Conservation (phyloP, 1,139 yeast genomes). For the Cylindricascospora bacillispora region DNA sequence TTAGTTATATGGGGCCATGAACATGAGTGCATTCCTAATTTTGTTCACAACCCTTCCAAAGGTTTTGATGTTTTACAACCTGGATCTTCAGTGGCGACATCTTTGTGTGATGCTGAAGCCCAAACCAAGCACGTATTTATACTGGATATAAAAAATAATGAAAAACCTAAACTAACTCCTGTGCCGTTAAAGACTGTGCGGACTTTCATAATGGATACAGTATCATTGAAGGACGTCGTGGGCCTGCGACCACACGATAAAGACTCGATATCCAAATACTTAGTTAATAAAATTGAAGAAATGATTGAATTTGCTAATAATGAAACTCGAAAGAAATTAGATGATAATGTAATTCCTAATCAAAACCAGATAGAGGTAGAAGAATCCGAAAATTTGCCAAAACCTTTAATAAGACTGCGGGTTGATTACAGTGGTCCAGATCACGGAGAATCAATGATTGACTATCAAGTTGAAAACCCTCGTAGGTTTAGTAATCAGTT, state of each 20-base stretch:
- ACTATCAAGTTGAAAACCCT: constrained; percentile 84
- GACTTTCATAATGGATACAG: constrained; percentile 66
- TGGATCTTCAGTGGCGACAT: constrained; percentile 91
- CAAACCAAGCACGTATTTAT: constrained; percentile 63
- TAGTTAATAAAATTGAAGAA: constrained; percentile 51
- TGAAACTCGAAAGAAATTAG: constrained; percentile 32
- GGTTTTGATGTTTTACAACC: constrained; percentile 80
- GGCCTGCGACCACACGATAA: constrained; percentile 55
- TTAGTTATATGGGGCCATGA: constrained; percentile 96
- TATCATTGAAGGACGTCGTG: constrained; percentile 40
- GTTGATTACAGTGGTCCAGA: constrained; percentile 69
- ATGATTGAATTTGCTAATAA: constrained; percentile 49
- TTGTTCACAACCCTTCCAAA: constrained; percentile 50
- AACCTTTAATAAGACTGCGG: constrained; percentile 69
- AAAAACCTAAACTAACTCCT: constrained; percentile 47
- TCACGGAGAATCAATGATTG: constrained; percentile 24
- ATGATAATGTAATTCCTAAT: no score
- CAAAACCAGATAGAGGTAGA: constrained; percentile 18
- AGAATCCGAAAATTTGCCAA: constrained; percentile 31
- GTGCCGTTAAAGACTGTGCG: constrained; percentile 61
- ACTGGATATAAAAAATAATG: constrained; percentile 45
- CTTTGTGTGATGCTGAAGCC: constrained; percentile 77
- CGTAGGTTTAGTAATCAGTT: constrained; percentile 79
- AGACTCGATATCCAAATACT: constrained; percentile 46
- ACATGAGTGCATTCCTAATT: constrained; percentile 79